Percentiles rank a stretch among this genome's conserved stretches.
Evolutionary conservation across 768 basidiomycete species (phyloP).

Genomic region (Tricholoma sp.): DNA sequence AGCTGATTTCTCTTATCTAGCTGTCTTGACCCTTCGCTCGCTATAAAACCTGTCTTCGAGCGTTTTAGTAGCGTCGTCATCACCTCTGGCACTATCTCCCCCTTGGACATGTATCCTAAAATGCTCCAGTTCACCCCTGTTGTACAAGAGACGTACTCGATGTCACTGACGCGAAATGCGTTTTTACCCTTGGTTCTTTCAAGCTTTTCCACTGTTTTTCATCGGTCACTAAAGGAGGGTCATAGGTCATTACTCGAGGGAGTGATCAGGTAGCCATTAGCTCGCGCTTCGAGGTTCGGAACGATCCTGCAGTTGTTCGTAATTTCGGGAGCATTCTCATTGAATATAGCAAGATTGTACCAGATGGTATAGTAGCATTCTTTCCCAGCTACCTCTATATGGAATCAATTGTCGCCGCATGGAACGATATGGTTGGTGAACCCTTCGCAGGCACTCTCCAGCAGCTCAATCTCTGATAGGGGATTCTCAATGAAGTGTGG

Average conservation of each 20-base stretch:
- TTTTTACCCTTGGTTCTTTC: constrained; percentile 84
- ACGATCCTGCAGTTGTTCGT: constrained; percentile 97
- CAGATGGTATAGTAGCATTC: constrained; percentile 98
- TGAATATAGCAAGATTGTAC: constrained; percentile 97
- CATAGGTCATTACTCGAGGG: constrained; percentile 92
- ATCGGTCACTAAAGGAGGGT: constrained; percentile 4
- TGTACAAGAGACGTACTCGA: constrained; percentile 94
- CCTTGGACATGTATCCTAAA: constrained; percentile 99
- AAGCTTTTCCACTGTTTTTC: neutral
- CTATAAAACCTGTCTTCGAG: constrained; percentile 97
- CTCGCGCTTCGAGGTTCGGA: constrained; percentile 97
- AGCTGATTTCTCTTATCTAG: constrained; percentile 35
- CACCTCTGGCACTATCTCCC: constrained; percentile 97
- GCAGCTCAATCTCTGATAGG: constrained; percentile 43
- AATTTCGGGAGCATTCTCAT: constrained; percentile 98
- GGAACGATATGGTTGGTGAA: constrained; percentile 95
- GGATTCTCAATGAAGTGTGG: constrained; percentile 98
- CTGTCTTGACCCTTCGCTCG: constrained; percentile 95
- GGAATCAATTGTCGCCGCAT: constrained; percentile 99
- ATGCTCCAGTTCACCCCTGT: constrained; percentile 98
- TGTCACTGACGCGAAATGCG: constrained; percentile 95
- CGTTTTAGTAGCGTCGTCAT: constrained; percentile 98
- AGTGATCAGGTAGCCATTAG: constrained; percentile 98
- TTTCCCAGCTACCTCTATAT: constrained; percentile 99
- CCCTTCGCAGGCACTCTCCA: neutral